Evolutionary conservation across 768 basidiomycete genomes (phyloP), one percentile per base, ranked within the genome.

Genomic region (Lactifluus hygrophoroides): DNA sequence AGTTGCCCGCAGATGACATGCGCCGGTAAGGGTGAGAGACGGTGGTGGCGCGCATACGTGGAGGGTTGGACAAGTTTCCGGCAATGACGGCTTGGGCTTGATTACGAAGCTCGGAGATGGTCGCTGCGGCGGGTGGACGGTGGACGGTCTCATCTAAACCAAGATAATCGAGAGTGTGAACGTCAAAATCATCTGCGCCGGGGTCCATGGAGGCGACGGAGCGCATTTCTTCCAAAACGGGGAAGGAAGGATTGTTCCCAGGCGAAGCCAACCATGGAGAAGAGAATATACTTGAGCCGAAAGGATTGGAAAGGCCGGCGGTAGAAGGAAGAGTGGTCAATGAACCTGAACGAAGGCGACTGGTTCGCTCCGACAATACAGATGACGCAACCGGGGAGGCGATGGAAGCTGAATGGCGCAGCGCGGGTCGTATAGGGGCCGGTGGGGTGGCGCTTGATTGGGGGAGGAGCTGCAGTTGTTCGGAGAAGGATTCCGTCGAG

Each of bases 151-250:
- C 94, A 66, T 94, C 95, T 66, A 98, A 78, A 44, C 95, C 95
- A 50, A 98, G 88, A 71, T 97, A 97, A 72, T 96, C 94, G 60
- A 98, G 81, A 27, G 95, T 97, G 68, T 93, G 91, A 45, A 94
- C 89, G 66, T 93, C 89, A 70, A 91, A 90, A 50, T 92, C 88
- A 54, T 96, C 94, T 23, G 81, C 77, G n/a, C 77, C 81, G 19
- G 86, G 86, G 69, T 90, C 88, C 62, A 82, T 82, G 44, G 89
- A 90, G 28, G 83, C 81, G 45, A 86, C 84, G 46, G 89, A 89
- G 62, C 87, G 86, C 66, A 90, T 72, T 70, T 93, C 91, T 58
- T 92, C 90, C 66, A 90, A 75, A 64, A 82, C 77, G 35, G 83
- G 76, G 63, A 82, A 81, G 54, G 78, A 76, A 49, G 78, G 76